These are phyloP conservation scores for Lasiosphaeria miniovina DNA, from an alignment of 495 filamentous ascomycete genomes.

Conservation along the genomic window DNA sequence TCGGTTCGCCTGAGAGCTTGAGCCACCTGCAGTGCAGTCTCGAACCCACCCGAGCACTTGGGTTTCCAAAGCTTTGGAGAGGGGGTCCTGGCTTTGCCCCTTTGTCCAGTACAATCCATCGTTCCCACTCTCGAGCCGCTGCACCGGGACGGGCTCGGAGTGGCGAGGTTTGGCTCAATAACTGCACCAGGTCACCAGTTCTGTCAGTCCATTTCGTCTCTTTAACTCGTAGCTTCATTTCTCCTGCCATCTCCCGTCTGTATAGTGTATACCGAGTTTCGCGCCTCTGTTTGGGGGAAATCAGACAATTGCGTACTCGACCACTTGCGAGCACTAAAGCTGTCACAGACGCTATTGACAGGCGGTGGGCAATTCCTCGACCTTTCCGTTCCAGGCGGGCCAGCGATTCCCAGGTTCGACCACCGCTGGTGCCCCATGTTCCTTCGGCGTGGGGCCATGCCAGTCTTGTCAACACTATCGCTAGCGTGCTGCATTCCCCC, in stretches of 20 bases:
- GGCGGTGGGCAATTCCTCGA: conserved; percentile 8
- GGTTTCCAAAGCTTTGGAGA: conserved; percentile 11
- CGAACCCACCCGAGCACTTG: conserved; percentile 16
- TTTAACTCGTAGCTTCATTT: too few species aligned
- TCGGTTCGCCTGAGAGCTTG: conserved; percentile 10
- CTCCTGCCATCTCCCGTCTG: background rate
- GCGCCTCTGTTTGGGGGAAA: background rate
- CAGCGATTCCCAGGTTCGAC: background rate
- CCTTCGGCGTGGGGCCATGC: conserved; percentile 25
- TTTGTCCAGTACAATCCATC: background rate
- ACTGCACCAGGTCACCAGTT: too few species aligned
- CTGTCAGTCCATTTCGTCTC: too few species aligned
- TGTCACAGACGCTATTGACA: conserved; percentile 23
- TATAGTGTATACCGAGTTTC: background rate
- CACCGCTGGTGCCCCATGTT: conserved; percentile 21
- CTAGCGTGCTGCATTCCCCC: conserved; percentile 36
- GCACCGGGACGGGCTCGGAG: background rate
- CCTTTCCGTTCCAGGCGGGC: conserved; percentile 3
- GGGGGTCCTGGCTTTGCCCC: conserved; percentile 10
- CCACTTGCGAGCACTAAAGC: background rate
- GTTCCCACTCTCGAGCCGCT: conserved; percentile 3
- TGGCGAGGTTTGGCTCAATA: background rate
- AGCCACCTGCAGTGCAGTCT: conserved; percentile 17
- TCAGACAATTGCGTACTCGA: background rate
- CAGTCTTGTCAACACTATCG: conserved; percentile 29